Conservation (phyloP, 208 protist genomes). For the Angomonas deanei region DNA sequence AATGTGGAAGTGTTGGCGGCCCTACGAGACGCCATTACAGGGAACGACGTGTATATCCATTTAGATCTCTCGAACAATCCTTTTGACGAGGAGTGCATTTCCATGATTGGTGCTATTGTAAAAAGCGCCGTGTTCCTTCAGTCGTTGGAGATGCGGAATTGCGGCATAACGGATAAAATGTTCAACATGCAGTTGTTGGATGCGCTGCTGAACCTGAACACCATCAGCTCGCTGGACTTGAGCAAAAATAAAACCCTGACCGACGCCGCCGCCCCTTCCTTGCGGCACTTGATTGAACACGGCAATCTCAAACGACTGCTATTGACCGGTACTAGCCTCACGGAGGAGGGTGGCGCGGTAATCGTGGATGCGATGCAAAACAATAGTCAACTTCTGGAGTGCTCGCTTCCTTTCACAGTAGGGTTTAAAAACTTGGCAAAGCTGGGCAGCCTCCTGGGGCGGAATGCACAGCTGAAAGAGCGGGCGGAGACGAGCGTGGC, state of each 20-base stretch:
- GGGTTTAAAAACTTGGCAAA: slow-evolving; percentile 39
- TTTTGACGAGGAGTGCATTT: slow-evolving; percentile 46
- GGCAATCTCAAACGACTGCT: slow-evolving; percentile 33
- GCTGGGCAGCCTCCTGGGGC: slow-evolving; percentile 13
- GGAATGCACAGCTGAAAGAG: slow-evolving; percentile 14
- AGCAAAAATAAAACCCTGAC: slow-evolving; percentile 62
- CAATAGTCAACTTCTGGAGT: slow-evolving; percentile 28
- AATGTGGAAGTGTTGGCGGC: slow-evolving; percentile 35
- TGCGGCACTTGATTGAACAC: slow-evolving; percentile 35
- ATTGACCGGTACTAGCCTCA: slow-evolving; percentile 39
- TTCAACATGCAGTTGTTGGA: slow-evolving; percentile 45
- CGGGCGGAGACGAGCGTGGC: not conserved
- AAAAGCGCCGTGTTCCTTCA: slow-evolving; percentile 47
- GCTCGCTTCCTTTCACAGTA: slow-evolving; percentile 74
- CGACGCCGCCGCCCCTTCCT: slow-evolving; percentile 25
- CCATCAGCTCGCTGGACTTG: slow-evolving; percentile 41
- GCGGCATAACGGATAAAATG: slow-evolving; percentile 55
- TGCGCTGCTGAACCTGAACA: slow-evolving; percentile 27
- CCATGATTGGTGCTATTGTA: slow-evolving; percentile 52
- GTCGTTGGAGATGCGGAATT: slow-evolving; percentile 41
- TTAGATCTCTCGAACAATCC: slow-evolving; percentile 58
- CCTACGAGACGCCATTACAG: slow-evolving; percentile 35
- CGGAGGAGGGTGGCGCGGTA: slow-evolving; percentile 16
- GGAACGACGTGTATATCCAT: slow-evolving; percentile 49
- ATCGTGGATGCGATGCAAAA: slow-evolving; percentile 34